Base-by-base conservation (phyloP, 2,329 filamentous ascomycete genomes). In the Epichloe amarillans region DNA sequence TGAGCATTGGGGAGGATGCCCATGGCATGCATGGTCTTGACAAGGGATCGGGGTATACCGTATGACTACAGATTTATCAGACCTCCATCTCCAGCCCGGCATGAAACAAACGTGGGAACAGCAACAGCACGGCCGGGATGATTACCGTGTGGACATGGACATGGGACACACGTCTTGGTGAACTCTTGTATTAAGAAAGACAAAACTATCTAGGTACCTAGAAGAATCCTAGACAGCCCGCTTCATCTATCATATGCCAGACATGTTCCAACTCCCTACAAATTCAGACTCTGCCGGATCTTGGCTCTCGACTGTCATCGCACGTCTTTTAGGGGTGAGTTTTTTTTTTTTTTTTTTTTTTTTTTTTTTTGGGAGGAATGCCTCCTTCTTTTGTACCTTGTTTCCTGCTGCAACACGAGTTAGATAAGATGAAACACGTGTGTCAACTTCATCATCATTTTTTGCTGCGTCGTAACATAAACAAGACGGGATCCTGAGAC, bases 11-110 rank as follows among this genome's bases (percentile, higher is more conserved):
- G 23, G 23, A 26, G 2, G 23, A 26, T 26, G 23, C 21, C 26
- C 26, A 26, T 26, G 26, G 26, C 2, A 26, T 8, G 2, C 26
- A 30, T 30, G 7, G 7, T 2, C 26, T 30, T 30, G 26, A 11
- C 26, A 64, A 54, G 43, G 52, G 17, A 52, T 57, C 19, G 54
- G 60, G 46, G 55, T 6, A 5, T 21, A 21, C 21, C 19, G 19
- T 14, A 46, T 58, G 15, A 54, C 55, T 46, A 50, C 47, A 17
- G 59, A 51, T 19, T 23, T 23, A 57, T 55, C 55, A 44, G 56
- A 54, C 8, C 14, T 51, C 54, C 30, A 53, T 67, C 26, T 8
- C 26, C 42, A 39, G n/a, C 40, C 65, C n/a, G 59, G 64, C 36
- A 56, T 70, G 2, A 10, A 2, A 26, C 1, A 1, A 8, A 3